phyloP scores from a whole-genome alignment of 164 flowering plant genomes.

The Berberis thunbergii region DNA sequence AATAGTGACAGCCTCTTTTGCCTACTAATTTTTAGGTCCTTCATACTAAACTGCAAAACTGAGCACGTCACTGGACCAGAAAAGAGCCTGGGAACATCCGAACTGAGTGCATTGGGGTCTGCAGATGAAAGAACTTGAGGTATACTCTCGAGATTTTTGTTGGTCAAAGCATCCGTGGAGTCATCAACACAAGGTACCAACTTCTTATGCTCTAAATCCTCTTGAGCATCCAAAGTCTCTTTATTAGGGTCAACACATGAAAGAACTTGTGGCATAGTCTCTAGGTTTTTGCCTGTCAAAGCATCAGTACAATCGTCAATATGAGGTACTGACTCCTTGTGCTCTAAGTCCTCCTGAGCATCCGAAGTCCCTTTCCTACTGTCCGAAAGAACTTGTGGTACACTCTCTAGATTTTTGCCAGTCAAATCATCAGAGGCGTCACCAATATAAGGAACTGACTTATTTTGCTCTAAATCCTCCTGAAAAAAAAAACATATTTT shows the following conservation, averaged over 20 bases:
- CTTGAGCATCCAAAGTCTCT: conserved; percentile 7
- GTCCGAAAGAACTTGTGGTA: conserved; percentile 3
- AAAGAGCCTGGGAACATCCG: conserved; percentile 32
- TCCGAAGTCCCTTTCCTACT: conserved; percentile 12
- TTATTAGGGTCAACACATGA: conserved; percentile 18
- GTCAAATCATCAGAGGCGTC: conserved; percentile 17
- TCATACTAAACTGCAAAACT: conserved; percentile 54
- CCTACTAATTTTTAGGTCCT: conserved; percentile 53
- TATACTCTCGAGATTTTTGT: conserved; percentile 15
- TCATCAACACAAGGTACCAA: conserved; percentile 13
- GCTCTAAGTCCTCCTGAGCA: conserved; percentile 19
- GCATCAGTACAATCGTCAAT: conserved; percentile 16
- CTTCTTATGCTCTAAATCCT: conserved; percentile 19
- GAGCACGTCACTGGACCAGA: conserved; percentile 34
- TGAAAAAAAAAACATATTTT: neutral
- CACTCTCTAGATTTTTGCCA: conserved; percentile 6
- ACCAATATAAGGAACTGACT: conserved; percentile 14
- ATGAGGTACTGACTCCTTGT: conserved; percentile 13
- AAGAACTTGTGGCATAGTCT: neutral
- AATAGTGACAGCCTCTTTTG: conserved; percentile 41
- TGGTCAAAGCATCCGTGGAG: conserved; percentile 16
- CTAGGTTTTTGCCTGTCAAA: conserved; percentile 13
- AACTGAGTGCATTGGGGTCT: conserved; percentile 18
- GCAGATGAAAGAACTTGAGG: conserved; percentile 20
- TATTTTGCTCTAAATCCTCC: conserved; percentile 20